Evolutionary conservation across 2,329 filamentous ascomycete genomes (phyloP).

Genomic region (Cercospora nicotianae): DNA sequence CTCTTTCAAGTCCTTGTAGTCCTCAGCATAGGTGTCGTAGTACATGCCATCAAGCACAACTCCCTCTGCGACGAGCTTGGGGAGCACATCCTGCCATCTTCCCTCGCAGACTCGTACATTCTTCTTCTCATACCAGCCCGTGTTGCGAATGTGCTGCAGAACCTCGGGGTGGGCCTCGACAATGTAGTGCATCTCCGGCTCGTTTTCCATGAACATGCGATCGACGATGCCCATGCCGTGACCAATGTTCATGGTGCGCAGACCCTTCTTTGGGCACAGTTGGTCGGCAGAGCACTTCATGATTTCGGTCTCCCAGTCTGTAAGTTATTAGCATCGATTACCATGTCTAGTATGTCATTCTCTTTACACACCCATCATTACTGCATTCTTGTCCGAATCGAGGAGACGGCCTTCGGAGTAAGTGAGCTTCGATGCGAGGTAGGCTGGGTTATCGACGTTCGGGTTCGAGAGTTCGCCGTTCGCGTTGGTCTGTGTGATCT

Average conservation of each 20-base stretch:
- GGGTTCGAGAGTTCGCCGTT: conserved; percentile 37
- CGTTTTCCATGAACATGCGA: conserved; percentile 47
- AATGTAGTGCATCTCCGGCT: conserved; percentile 50
- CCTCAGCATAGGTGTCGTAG: conserved; percentile 96
- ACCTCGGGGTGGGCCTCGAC: conserved; percentile 55
- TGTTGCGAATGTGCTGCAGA: conserved; percentile 46
- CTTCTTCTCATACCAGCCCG: conserved; percentile 51
- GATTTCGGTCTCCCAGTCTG: conserved; percentile 54
- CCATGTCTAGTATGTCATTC: background rate
- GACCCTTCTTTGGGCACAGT: conserved; percentile 41
- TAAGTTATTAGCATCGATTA: conserved; percentile 26
- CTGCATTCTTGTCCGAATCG: conserved; percentile 52
- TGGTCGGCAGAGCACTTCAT: conserved; percentile 50
- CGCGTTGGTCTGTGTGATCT: conserved; percentile 31
- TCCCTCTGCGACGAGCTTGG: conserved; percentile 46
- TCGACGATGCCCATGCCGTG: conserved; percentile 56
- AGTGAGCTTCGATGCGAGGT: conserved; percentile 50
- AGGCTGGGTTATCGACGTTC: conserved; percentile 49
- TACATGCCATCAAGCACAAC: conserved; percentile 63
- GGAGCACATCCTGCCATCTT: conserved; percentile 52
- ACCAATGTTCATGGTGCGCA: conserved; percentile 52
- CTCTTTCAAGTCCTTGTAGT: conserved; percentile 77
- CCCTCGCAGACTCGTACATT: conserved; percentile 53
- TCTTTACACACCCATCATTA: conserved; percentile 41
- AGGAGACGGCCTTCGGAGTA: conserved; percentile 51